Conservation (phyloP, 345 rosid species). For the Excoecaria cochinchinensis region DNA sequence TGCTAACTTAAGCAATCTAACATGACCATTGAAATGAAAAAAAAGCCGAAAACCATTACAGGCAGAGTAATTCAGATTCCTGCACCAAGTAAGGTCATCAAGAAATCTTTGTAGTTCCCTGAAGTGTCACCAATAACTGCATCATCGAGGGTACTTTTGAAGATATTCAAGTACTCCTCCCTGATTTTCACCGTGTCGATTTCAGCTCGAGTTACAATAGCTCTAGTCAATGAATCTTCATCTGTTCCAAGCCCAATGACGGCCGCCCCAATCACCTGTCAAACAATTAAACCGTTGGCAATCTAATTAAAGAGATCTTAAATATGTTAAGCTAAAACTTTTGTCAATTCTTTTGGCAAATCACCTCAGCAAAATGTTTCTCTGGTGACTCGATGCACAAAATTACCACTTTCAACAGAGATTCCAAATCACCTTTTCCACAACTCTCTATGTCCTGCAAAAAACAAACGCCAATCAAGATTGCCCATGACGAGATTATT, state of each 20-base stretch:
- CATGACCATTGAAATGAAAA: not conserved
- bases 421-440: conserved; percentile 57
- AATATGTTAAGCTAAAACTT: not conserved
- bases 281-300: conserved; percentile 5
- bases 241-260: conserved; percentile 79
- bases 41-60: not conserved
- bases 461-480: not conserved
- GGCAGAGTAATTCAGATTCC: conserved; percentile 38
- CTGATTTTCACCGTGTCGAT: conserved; percentile 65
- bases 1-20: not conserved
- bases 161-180: conserved; percentile 56
- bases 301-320: not conserved
- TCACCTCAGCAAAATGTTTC: conserved; percentile 84
- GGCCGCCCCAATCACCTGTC: conserved; percentile 57
- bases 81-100: conserved; percentile 70
- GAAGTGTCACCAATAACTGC: conserved; percentile 74
- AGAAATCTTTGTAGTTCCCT: conserved; percentile 64
- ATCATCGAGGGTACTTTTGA: conserved; percentile 53
- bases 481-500: not conserved
- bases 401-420: conserved; percentile 48
- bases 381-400: conserved; percentile 65
- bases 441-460: conserved; percentile 57
- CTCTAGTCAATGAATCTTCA: conserved; percentile 78
- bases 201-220: conserved; percentile 73
- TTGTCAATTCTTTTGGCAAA: not conserved